A percentile compares a stretch with the other conserved stretches of the same genome.
Conservation (phyloP, 257 asterid species). For the Paraleonurus japonicus region DNA sequence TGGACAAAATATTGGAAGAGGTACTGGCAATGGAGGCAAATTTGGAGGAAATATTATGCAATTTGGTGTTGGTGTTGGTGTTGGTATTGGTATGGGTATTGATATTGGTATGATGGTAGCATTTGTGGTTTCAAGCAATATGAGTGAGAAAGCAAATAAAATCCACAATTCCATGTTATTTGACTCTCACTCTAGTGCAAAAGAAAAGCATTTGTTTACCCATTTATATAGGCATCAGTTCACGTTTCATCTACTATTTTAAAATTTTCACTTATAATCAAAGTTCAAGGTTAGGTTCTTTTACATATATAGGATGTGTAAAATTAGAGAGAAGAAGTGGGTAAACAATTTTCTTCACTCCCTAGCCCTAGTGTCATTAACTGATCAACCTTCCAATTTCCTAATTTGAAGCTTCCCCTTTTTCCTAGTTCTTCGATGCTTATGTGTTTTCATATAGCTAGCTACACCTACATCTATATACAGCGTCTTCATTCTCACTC, state of each 20-base stretch:
- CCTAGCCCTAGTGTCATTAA: neutral
- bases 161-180: neutral
- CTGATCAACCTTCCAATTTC: neutral
- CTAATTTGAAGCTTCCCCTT: neutral
- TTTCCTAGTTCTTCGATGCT: neutral
- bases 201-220: too few species aligned
- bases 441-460: neutral
- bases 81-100: neutral
- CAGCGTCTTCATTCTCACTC: neutral
- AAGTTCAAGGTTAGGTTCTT: neutral
- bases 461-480: neutral
- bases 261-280: neutral
- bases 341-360: neutral
- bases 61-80: neutral
- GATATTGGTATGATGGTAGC: neutral
- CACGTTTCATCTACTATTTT: neutral
- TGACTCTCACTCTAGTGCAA: neutral
- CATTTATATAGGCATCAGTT: neutral
- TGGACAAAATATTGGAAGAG: neutral
- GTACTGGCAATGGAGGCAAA: neutral
- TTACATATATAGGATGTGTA: neutral
- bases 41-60: neutral
- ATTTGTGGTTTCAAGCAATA: neutral
- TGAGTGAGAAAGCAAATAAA: neutral
- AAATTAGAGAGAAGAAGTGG: neutral